Percentiles rank a stretch among this genome's conserved stretches.
These are phyloP conservation scores for Ambispora gerdemannii DNA, from an alignment of 192 early-diverging fungal species.

Conservation along the genomic window DNA sequence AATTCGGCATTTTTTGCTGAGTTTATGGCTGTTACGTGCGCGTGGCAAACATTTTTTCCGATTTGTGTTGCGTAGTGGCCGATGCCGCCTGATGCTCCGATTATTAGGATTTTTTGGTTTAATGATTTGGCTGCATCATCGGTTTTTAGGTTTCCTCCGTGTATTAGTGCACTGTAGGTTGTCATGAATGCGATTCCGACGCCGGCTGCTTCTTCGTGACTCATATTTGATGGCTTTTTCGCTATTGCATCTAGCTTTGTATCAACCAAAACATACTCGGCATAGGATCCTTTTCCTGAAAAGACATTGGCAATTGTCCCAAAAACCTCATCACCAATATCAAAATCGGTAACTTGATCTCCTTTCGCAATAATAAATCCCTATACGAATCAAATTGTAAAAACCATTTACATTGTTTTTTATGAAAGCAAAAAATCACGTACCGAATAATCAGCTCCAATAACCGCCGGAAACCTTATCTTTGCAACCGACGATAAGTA, in stretches of 20 bases:
- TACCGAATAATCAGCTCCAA: constrained; percentile 15
- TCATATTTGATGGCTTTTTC: constrained; percentile 7
- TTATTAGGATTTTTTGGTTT: constrained; percentile 39
- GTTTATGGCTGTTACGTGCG: constrained; percentile 54
- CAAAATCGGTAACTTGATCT: constrained; percentile 25
- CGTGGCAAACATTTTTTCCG: constrained; percentile 48
- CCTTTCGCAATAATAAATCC: constrained; percentile 36
- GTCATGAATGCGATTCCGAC: not conserved
- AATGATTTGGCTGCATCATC: not conserved
- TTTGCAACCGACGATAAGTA: constrained; percentile 5
- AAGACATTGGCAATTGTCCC: constrained; percentile 16
- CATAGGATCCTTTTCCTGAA: not conserved
- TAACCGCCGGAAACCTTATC: constrained; percentile 9
- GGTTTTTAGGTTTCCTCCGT: not conserved
- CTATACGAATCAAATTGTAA: constrained; percentile 29
- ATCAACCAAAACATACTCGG: constrained; percentile 3
- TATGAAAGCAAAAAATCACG: not conserved
- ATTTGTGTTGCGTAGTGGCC: constrained; percentile 50
- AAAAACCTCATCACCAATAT: constrained; percentile 39
- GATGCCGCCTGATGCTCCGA: constrained; percentile 53
- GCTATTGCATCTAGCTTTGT: not conserved
- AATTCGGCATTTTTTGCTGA: constrained; percentile 46
- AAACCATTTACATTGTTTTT: constrained; percentile 28
- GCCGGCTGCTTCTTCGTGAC: constrained; percentile 9
- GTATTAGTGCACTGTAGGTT: not conserved